phyloP scores from a whole-genome alignment of 805 yeast species.

The Teunomyces gatunensis region DNA sequence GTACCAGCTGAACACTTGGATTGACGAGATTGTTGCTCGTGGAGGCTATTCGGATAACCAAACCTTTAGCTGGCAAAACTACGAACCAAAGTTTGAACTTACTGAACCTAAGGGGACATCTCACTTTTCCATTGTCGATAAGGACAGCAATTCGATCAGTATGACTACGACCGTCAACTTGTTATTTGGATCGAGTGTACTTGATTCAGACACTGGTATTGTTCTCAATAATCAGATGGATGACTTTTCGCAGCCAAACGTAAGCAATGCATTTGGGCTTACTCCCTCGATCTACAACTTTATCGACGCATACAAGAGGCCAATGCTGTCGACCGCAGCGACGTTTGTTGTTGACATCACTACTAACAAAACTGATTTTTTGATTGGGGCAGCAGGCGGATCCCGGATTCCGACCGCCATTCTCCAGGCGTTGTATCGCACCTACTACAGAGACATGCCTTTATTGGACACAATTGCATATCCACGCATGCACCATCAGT shows the following conservation, averaged over 20 bases:
- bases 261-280: slow-evolving; percentile 73
- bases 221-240: slow-evolving; percentile 91
- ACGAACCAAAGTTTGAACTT: slow-evolving; percentile 74
- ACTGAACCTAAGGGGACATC: slow-evolving; percentile 90
- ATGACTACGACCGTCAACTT: slow-evolving; percentile 88
- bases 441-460: slow-evolving; percentile 55
- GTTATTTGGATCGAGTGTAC: slow-evolving; percentile 77
- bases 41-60: slow-evolving; percentile 49
- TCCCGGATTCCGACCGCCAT: slow-evolving; percentile 81
- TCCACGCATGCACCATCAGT: slow-evolving; percentile 88
- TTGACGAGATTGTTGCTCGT: slow-evolving; percentile 38
- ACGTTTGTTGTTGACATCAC: slow-evolving; percentile 50
- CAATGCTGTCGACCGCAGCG: slow-evolving; percentile 82
- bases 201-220: slow-evolving; percentile 79
- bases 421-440: slow-evolving; percentile 73
- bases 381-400: slow-evolving; percentile 95
- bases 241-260: slow-evolving; percentile 76
- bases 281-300: slow-evolving; percentile 80
- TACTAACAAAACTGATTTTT: slow-evolving; percentile 48
- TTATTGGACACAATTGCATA: slow-evolving; percentile 68
- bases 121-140: slow-evolving; percentile 78
- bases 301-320: slow-evolving; percentile 73
- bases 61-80: slow-evolving; percentile 70
- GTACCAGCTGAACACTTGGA: slow-evolving; percentile 57
- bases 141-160: slow-evolving; percentile 71